Conservation (phyloP, 805 yeast genomes). For the Lipomyces yamadae region DNA sequence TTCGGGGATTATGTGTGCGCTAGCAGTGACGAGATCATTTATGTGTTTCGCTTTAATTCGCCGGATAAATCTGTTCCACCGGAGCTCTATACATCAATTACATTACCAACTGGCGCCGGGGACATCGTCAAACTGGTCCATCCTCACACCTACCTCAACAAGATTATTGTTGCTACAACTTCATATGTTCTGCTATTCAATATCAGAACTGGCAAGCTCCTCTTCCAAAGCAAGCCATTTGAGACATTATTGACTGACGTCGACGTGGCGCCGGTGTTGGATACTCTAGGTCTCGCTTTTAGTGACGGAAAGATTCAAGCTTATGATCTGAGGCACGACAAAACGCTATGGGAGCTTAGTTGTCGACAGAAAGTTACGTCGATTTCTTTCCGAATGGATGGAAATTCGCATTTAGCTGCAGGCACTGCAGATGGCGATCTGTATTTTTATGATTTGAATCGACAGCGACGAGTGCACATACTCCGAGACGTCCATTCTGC, state of each 20-base stretch:
- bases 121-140: conserved; percentile 71
- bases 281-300: conserved; percentile 78
- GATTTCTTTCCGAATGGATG: conserved; percentile 88
- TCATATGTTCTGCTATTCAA: conserved; percentile 56
- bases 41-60: conserved; percentile 52
- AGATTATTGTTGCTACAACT: conserved; percentile 63
- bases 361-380: conserved; percentile 54
- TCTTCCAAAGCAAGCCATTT: conserved; percentile 57
- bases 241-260: conserved; percentile 67
- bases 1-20: conserved; percentile 83
- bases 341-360: conserved; percentile 54
- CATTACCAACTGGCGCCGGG: conserved; percentile 67
- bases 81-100: conserved; percentile 70
- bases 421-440: conserved; percentile 82
- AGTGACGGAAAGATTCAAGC: conserved; percentile 67
- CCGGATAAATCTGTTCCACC: conserved; percentile 51
- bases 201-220: conserved; percentile 72
- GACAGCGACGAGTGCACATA: conserved; percentile 73
- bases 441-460: conserved; percentile 79
- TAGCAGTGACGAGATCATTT: conserved; percentile 54
- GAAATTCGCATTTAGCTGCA: conserved; percentile 77
- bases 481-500: conserved; percentile 70
- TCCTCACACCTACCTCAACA: conserved; percentile 90
- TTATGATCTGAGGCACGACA: conserved; percentile 71
- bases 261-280: conserved; percentile 85